Percentiles rank a stretch among this genome's conserved stretches.
Conservation (phyloP, 306 rosid genomes). For the Cucumis melo region DNA sequence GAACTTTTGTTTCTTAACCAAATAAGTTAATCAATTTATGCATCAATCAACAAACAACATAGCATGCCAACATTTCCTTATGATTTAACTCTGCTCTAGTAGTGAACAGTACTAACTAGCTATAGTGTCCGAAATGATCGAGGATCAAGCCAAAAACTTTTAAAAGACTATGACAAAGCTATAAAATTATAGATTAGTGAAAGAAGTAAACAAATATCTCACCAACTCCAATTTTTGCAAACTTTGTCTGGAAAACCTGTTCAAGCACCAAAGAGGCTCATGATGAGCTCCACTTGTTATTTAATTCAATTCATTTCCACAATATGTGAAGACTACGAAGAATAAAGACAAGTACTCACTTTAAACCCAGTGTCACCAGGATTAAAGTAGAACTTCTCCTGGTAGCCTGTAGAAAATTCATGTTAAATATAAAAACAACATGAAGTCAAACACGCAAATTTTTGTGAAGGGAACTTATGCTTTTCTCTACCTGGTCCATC, state of each 20-base stretch:
- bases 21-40: background rate
- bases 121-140: background rate
- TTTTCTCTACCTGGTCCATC: constrained; percentile 71
- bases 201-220: constrained; percentile 19
- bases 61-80: background rate
- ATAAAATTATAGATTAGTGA: background rate
- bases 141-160: background rate
- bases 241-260: constrained; percentile 88
- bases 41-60: background rate
- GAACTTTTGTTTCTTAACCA: background rate
- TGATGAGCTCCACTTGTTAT: background rate
- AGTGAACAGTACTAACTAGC: background rate
- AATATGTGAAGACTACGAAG: background rate
- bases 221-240: constrained; percentile 89
- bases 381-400: constrained; percentile 95
- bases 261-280: constrained; percentile 16
- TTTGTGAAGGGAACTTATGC: background rate
- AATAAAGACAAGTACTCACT: constrained; percentile 31
- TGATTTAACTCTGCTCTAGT: background rate
- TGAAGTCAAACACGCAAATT: background rate
- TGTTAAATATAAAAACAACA: background rate
- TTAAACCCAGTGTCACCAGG: constrained; percentile 97
- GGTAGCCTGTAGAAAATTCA: constrained; percentile 50
- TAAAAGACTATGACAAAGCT: background rate
- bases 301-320: constrained; percentile 6